Evolutionary conservation across 305 asterid genomes (phyloP).

Genomic region (Petunia hybrid): DNA sequence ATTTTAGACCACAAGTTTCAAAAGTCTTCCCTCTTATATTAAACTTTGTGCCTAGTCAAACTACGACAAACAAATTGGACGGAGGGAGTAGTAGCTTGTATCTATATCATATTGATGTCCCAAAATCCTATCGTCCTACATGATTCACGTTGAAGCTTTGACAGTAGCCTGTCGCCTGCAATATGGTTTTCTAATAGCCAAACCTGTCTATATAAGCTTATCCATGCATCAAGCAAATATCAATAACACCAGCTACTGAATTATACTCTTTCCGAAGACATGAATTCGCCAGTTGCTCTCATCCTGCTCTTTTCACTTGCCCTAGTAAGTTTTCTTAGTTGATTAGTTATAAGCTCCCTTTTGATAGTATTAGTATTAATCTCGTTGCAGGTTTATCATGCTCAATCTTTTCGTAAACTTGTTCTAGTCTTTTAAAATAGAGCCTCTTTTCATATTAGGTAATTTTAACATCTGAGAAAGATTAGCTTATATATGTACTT

Average conservation of each 20-base stretch:
- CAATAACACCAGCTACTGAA: background rate
- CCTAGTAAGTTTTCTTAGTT: slow-evolving; percentile 37
- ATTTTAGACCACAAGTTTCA: no score
- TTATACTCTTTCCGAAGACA: background rate
- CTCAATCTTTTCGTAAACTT: background rate
- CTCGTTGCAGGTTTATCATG: background rate
- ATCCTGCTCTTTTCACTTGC: slow-evolving; percentile 38
- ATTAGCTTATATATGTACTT: background rate
- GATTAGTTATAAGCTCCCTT: background rate
- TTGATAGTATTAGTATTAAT: background rate
- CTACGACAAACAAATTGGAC: no score
- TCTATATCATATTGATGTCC: no score
- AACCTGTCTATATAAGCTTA: background rate
- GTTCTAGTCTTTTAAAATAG: background rate
- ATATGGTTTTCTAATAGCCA: background rate
- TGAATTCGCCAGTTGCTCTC: slow-evolving; percentile 32
- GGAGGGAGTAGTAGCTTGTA: no score
- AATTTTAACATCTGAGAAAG: background rate
- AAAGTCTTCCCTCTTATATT: no score
- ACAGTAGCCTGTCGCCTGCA: no score
- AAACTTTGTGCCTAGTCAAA: no score
- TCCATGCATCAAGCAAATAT: background rate
- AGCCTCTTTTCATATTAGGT: background rate
- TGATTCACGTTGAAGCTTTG: no score
- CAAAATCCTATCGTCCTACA: no score